phyloP scores from a whole-genome alignment of 116 monocot species.

The Zostera marina region DNA sequence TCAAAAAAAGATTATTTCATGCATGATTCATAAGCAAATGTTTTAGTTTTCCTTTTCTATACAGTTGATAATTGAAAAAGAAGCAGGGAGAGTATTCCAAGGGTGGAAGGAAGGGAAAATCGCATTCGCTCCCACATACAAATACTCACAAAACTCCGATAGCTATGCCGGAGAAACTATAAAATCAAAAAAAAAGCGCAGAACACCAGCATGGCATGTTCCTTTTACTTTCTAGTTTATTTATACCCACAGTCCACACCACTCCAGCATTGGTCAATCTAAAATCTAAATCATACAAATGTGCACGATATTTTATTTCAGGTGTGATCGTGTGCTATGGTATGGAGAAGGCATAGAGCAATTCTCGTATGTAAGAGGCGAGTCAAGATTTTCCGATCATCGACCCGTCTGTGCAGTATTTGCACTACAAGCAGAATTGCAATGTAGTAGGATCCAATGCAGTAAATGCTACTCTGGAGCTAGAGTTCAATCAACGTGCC shows the following conservation, averaged over 20 bases:
- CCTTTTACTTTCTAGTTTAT: no score
- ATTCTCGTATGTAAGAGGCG: conserved; percentile 67
- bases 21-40: neutral
- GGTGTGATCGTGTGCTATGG: conserved; percentile 54
- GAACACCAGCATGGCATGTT: no score
- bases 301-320: no score
- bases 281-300: no score
- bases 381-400: conserved; percentile 78
- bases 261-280: no score
- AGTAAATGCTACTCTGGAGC: conserved; percentile 32
- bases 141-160: conserved; percentile 75
- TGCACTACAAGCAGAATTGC: conserved; percentile 27
- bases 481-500: conserved; percentile 16
- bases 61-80: conserved; percentile 42
- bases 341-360: conserved; percentile 63
- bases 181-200: no score
- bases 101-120: conserved; percentile 23
- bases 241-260: no score
- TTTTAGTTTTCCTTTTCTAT: neutral
- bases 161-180: conserved; percentile 53
- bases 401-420: conserved; percentile 75
- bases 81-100: no score
- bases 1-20: neutral
- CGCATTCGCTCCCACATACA: conserved; percentile 84
- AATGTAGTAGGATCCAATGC: conserved; percentile 3